Evolutionary conservation across 2,329 filamentous ascomycete species (phyloP), one percentile per base, ranked within the genome.

Genomic region (Pseudogymnoascus pannorum): DNA sequence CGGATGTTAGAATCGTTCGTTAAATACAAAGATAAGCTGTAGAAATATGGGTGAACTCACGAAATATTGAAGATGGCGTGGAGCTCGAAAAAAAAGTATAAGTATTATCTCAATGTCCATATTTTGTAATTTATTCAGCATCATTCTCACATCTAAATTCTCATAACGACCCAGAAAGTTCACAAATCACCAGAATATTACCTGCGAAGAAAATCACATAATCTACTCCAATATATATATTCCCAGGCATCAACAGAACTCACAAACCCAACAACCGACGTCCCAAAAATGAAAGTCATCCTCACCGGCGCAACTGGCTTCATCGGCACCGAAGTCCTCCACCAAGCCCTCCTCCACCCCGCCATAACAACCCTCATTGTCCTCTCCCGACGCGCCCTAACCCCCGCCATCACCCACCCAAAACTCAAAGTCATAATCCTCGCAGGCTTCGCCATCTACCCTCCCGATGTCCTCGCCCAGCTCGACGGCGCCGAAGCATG

Each of bases 271-370:
- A 22, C 18, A 42, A 22, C 4, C 11, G 29, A 12, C 5, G 9
- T 6, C 11, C 8, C 12, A 22, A 29, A 51, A 29, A 85, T 86
- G 82, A 84, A 85, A 69, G 75, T 86, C 67, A 79, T 87, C 64
- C 73, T 87, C 36, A 78, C 81, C 6, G 83, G 83, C 59, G 75
- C 76, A 24, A 86, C 82, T 18, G 83, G 84, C 66, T 78, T 79
- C 66, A 76, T 84, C 60, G 84, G 83, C 62, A 67, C 72, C 24
- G 79, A 81, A 66, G 75, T 85, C 36, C 76, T 86, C 60, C 70
- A 73, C 8, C 77, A 80, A 65, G 80, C 78, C 66, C 75, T 86
- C 59, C 67, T 68, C 2, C 75, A 80, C 68, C 72, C 76, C 16
- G 72, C 72, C 66, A 81, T 87, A 70, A 78, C 76, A 2, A 78